Conservation (phyloP, 768 basidiomycete genomes). For the Megacollybia marginata region DNA sequence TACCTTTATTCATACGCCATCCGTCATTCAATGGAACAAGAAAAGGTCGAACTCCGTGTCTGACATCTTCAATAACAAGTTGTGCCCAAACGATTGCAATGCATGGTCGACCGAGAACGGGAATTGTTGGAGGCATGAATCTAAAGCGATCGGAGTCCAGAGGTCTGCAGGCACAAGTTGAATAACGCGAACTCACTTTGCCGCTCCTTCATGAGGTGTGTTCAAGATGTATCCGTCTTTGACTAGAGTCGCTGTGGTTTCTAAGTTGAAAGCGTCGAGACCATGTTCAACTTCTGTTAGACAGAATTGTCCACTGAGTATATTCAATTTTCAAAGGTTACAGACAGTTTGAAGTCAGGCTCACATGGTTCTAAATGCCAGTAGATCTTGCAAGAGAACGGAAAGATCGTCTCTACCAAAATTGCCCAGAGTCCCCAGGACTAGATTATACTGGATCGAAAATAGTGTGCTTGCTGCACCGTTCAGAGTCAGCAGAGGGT, state of each 20-base stretch:
- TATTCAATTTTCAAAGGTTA: not conserved
- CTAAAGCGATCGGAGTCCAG: constrained; percentile 11
- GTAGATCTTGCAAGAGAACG: not conserved
- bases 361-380: not conserved
- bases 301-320: constrained; percentile 14
- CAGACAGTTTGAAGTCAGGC: not conserved
- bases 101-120: constrained; percentile 22
- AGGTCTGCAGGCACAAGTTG: not conserved
- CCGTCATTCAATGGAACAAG: too few relatives aligned
- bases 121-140: constrained; percentile 38
- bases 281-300: constrained; percentile 20
- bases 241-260: constrained; percentile 23
- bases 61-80: constrained; percentile 25
- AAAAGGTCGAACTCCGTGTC: constrained; percentile 28
- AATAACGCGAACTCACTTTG: constrained; percentile 3
- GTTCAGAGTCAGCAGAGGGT: too few relatives aligned
- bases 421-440: not conserved
- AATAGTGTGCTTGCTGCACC: too few relatives aligned
- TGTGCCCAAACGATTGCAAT: constrained; percentile 34
- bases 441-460: too few relatives aligned
- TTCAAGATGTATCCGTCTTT: constrained; percentile 19
- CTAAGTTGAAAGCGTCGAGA: constrained; percentile 16
- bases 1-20: too few relatives aligned
- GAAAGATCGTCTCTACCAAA: not conserved
- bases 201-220: constrained; percentile 5